A percentile compares a stretch with the other conserved stretches of the same genome.
Evolutionary conservation across 345 rosid genomes (phyloP).

Genomic region (Sisymbrium irio): DNA sequence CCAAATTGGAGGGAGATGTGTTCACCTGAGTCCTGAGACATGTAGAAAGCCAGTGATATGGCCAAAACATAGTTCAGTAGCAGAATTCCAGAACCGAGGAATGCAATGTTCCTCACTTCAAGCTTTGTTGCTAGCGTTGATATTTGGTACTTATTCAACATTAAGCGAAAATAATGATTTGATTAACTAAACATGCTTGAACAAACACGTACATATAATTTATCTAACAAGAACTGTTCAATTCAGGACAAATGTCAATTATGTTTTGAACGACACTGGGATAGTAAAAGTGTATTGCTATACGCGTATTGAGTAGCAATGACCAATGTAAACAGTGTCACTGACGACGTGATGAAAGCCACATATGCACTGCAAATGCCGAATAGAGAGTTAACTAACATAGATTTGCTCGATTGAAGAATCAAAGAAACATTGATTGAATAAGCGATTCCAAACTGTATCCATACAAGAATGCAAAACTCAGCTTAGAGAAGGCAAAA

Average conservation of each 20-base stretch:
- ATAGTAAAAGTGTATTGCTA: background rate
- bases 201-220: background rate
- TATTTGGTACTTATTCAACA: slow-evolving; percentile 67
- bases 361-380: slow-evolving; percentile 72
- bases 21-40: slow-evolving; percentile 94
- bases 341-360: slow-evolving; percentile 92
- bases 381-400: background rate
- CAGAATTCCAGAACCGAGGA: slow-evolving; percentile 82
- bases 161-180: background rate
- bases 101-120: slow-evolving; percentile 92
- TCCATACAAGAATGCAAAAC: background rate
- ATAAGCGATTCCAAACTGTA: background rate
- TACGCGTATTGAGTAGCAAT: slow-evolving; percentile 53
- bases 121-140: slow-evolving; percentile 90
- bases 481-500: too few species aligned
- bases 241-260: background rate
- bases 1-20: slow-evolving; percentile 7
- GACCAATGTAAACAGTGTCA: slow-evolving; percentile 83
- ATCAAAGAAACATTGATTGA: background rate
- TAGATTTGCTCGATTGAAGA: background rate
- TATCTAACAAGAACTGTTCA: background rate
- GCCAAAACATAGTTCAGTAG: slow-evolving; percentile 77
- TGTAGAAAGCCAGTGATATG: slow-evolving; percentile 68
- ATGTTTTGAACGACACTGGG: background rate
- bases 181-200: background rate